phyloP scores from a whole-genome alignment of 805 yeast genomes.

The Saturnispora mendoncae region DNA sequence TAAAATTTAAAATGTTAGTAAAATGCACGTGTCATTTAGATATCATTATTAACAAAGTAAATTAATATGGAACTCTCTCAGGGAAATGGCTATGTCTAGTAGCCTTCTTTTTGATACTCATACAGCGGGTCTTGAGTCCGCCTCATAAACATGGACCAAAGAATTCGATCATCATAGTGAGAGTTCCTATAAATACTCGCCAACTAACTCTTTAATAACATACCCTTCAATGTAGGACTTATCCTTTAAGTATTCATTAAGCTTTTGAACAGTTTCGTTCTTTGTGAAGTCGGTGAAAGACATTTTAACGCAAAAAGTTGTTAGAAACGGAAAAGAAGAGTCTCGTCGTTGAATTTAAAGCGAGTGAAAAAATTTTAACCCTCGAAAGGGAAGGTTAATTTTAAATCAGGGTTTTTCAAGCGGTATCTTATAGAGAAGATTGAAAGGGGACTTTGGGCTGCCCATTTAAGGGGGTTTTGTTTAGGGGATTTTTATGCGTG shows the following conservation, averaged over 20 bases:
- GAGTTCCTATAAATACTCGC: too few species aligned
- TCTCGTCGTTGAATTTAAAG: slow-evolving; percentile 3
- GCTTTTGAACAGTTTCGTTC: slow-evolving; percentile 61
- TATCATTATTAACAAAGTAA: too few species aligned
- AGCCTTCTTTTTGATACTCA: slow-evolving; percentile 61
- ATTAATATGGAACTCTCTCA: slow-evolving; percentile 6
- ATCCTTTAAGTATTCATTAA: slow-evolving; percentile 81
- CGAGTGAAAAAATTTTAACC: not conserved
- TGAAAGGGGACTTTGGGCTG: too few species aligned
- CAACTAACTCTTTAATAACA: too few species aligned
- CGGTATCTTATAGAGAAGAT: too few species aligned
- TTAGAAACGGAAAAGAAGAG: not conserved
- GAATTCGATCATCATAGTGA: slow-evolving; percentile 53
- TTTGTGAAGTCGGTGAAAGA: slow-evolving; percentile 77
- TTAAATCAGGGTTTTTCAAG: not conserved
- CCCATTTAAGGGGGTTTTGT: too few species aligned
- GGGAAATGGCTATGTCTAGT: slow-evolving; percentile 22
- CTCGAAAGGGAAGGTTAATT: not conserved
- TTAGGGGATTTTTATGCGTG: not conserved
- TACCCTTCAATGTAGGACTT: slow-evolving; percentile 96
- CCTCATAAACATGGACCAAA: slow-evolving; percentile 98
- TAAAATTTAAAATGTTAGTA: slow-evolving; percentile 13
- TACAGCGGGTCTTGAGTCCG: slow-evolving; percentile 90
- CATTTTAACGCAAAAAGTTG: slow-evolving; percentile 31
- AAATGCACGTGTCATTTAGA: too few species aligned